These are phyloP conservation scores for Orbilia blumenaviensis DNA, from an alignment of 2,329 filamentous ascomycete genomes.

Conservation along the genomic window DNA sequence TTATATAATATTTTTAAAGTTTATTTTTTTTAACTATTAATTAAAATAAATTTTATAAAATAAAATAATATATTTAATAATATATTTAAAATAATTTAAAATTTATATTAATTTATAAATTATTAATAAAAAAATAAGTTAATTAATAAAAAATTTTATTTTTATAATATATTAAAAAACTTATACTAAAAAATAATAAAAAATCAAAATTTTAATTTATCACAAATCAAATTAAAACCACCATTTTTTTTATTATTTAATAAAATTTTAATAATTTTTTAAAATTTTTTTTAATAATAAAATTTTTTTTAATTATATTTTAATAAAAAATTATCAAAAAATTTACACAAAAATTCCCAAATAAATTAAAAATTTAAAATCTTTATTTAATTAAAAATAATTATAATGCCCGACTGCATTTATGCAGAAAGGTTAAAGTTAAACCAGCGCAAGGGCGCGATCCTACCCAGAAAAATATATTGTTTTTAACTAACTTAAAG, in stretches of 20 bases:
- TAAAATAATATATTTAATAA: too few species aligned
- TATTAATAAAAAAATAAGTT: constrained; percentile 19
- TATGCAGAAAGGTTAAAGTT: too few species aligned
- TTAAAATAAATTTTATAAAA: background rate
- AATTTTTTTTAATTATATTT: too few species aligned
- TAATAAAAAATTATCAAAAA: too few species aligned
- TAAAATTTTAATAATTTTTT: constrained; percentile 10
- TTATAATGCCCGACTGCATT: too few species aligned
- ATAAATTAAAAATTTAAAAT: too few species aligned
- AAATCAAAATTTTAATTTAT: constrained; percentile 14
- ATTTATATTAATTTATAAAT: constrained; percentile 16
- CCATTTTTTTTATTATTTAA: constrained; percentile 6
- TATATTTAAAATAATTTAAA: too few species aligned
- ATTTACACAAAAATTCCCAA: too few species aligned
- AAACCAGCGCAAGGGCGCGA: too few species aligned
- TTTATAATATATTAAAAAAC: background rate
- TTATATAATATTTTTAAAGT: background rate
- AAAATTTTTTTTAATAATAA: constrained; percentile 3
- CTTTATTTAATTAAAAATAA: too few species aligned
- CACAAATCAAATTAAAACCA: background rate
- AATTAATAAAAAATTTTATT: constrained; percentile 1
- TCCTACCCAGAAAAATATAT: too few species aligned
- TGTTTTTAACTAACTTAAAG: too few species aligned
- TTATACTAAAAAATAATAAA: background rate
- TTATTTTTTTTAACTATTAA: background rate